A percentile compares a stretch with the other conserved stretches of the same genome.
phyloP scores from a whole-genome alignment of 2,329 filamentous ascomycete genomes.

The Tolypocladium album region DNA sequence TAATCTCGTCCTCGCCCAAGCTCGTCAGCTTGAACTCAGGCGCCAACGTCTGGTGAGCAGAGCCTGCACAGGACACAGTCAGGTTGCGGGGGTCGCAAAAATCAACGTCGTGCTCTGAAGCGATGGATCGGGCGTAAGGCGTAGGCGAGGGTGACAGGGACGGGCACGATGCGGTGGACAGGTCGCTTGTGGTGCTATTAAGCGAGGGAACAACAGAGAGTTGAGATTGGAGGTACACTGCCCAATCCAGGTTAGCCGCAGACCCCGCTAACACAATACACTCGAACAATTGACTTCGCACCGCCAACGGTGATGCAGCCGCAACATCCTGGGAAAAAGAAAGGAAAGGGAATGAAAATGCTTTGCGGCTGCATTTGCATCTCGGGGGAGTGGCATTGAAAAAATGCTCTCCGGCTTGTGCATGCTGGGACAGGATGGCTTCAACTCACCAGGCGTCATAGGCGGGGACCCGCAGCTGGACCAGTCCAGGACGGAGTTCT shows the following conservation, averaged over 20 bases:
- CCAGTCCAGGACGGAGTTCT: slow-evolving; percentile 71
- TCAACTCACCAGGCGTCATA: slow-evolving; percentile 75
- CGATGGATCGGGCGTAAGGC: slow-evolving; percentile 59
- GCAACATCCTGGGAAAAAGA: neutral
- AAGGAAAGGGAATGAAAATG: no score
- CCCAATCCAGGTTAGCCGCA: slow-evolving; percentile 24
- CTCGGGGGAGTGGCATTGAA: neutral
- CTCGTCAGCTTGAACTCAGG: slow-evolving; percentile 57
- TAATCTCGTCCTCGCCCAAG: slow-evolving; percentile 49
- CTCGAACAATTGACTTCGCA: slow-evolving; percentile 1
- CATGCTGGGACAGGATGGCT: neutral
- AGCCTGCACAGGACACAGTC: slow-evolving; percentile 51
- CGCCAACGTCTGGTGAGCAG: slow-evolving; percentile 36
- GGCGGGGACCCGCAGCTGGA: slow-evolving; percentile 68
- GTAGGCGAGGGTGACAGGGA: slow-evolving; percentile 82
- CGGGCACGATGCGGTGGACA: slow-evolving; percentile 67
- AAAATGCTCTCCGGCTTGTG: neutral
- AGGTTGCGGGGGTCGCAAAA: slow-evolving; percentile 90
- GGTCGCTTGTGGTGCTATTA: slow-evolving; percentile 54
- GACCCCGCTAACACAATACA: slow-evolving; percentile 10
- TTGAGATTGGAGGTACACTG: slow-evolving; percentile 41
- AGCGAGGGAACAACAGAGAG: slow-evolving; percentile 44
- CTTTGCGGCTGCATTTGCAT: neutral
- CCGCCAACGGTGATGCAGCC: neutral
- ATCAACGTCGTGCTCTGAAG: slow-evolving; percentile 62